Evolutionary conservation across 768 basidiomycete genomes (phyloP).

Genomic region (Phanerochaete carnosa): DNA sequence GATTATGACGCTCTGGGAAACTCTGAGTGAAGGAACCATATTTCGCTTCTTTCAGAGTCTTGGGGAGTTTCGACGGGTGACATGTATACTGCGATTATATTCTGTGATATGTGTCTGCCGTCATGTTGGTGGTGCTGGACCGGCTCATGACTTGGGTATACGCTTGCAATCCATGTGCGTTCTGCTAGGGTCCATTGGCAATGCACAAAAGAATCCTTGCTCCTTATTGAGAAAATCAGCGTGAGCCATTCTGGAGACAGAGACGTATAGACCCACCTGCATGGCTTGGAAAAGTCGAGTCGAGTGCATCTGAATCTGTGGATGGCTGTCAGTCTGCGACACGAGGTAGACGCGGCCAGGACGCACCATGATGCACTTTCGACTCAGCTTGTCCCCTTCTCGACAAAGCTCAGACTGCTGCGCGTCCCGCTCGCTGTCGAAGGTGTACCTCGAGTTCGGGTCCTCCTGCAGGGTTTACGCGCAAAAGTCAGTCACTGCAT

Average conservation of each 20-base stretch:
- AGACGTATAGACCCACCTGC: constrained; percentile 45
- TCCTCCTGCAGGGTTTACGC: constrained; percentile 42
- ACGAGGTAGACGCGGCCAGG: background rate
- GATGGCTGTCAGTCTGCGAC: background rate
- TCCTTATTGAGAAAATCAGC: constrained; percentile 33
- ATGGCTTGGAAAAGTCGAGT: constrained; percentile 65
- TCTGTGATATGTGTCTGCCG: background rate
- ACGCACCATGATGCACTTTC: constrained; percentile 57
- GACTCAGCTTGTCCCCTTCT: constrained; percentile 34
- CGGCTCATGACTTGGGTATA: constrained; percentile 38
- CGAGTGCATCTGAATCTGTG: constrained; percentile 59
- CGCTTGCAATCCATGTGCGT: constrained; percentile 71
- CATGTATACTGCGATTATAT: background rate
- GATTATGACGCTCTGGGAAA: background rate
- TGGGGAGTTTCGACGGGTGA: too few species aligned
- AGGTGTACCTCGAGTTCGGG: constrained; percentile 52
- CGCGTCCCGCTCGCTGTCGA: constrained; percentile 59
- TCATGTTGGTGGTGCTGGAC: too few species aligned
- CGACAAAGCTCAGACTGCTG: constrained; percentile 59
- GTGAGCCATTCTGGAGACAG: background rate
- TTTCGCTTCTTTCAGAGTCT: background rate
- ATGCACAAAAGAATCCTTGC: constrained; percentile 64
- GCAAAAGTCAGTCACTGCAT: background rate
- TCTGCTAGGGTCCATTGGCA: constrained; percentile 61
- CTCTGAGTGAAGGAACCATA: background rate